Evolutionary conservation across 805 yeast species (phyloP), one percentile per base, ranked within the genome.

Genomic region (Monosporozyma aerobia): DNA sequence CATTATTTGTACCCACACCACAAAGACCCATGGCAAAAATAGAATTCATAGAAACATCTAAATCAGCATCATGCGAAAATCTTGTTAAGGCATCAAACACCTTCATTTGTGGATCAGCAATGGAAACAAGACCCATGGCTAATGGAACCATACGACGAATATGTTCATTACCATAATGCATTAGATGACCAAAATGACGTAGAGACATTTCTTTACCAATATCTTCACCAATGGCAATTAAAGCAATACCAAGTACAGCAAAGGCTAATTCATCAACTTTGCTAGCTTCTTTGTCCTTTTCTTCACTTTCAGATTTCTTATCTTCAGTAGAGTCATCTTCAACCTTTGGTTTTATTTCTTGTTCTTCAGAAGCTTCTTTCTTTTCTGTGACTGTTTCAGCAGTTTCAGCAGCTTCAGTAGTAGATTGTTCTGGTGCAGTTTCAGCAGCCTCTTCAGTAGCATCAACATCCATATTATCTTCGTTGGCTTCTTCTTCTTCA

Each of bases 1-100:
- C 99, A 68, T 94, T 94, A 72, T 94, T 92, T 30, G 99, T 94
- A 72, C 99, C 99, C 22, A 98, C 94, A 67, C 99, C 99, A 61
- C 92, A 95, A 57, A 94, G 73, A 52, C 99, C 99, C 98, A 94
- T 90, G 45, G 96, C 83, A 63, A 88, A 92, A 57, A 94, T 90
- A 22, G 99, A 90, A 67, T 90, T 94, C 68, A 85, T 84, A 6
- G 98, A 96, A 52, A 94, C 97, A 64, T 88, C 95, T 60, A 87
- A 73, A 69, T 94, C 97, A 53, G 88, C 83, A 65, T 94, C 99
- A 71, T 94, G 99, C 8, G 98, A 89, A 72, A 88, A 90, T 68
- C 99, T 81, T 4, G 98, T 90, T 58, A 94, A 77, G 0, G 98
- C 90, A 69, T 94, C 99, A 66, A 89, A 94, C 14, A 92, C 96